These are phyloP conservation scores for Zygosaccharomyces bailii DNA, from an alignment of 805 yeast species.

Conservation along the genomic window DNA sequence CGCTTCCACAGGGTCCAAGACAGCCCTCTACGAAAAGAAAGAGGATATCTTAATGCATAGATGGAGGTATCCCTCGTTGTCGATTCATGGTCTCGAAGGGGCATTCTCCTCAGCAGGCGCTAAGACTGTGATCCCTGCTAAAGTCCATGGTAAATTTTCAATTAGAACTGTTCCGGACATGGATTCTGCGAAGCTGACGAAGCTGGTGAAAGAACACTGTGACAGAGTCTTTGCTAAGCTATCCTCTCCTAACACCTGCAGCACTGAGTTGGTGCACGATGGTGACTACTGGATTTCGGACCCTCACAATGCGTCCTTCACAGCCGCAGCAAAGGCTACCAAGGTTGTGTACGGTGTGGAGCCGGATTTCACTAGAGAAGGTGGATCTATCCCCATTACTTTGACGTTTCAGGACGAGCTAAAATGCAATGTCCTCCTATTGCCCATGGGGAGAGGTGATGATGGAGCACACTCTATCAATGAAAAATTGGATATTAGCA, in stretches of 20 bases:
- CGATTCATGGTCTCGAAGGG: slow-evolving; percentile 96
- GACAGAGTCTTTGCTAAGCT: slow-evolving; percentile 61
- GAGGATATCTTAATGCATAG: slow-evolving; percentile 91
- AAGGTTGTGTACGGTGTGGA: slow-evolving; percentile 91
- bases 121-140: slow-evolving; percentile 96
- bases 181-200: slow-evolving; percentile 71
- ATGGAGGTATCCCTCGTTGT: slow-evolving; percentile 97
- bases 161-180: slow-evolving; percentile 97
- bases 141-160: slow-evolving; percentile 90
- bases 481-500: slow-evolving; percentile 84
- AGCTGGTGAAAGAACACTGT: slow-evolving; percentile 70
- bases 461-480: slow-evolving; percentile 99
- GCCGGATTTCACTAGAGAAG: slow-evolving; percentile 97
- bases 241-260: slow-evolving; percentile 70
- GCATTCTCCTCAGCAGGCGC: slow-evolving; percentile 96
- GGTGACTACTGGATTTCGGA: slow-evolving; percentile 96
- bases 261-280: slow-evolving; percentile 79
- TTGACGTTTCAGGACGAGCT: slow-evolving; percentile 85
- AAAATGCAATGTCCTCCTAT: slow-evolving; percentile 77
- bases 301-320: slow-evolving; percentile 87
- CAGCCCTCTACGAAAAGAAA: slow-evolving; percentile 72
- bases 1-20: slow-evolving; percentile 82
- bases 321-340: slow-evolving; percentile 93
- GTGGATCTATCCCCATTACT: slow-evolving; percentile 98
- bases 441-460: slow-evolving; percentile 98